Base-by-base conservation (phyloP, 352 stramenopile species). In the Achlya hypogyna region DNA sequence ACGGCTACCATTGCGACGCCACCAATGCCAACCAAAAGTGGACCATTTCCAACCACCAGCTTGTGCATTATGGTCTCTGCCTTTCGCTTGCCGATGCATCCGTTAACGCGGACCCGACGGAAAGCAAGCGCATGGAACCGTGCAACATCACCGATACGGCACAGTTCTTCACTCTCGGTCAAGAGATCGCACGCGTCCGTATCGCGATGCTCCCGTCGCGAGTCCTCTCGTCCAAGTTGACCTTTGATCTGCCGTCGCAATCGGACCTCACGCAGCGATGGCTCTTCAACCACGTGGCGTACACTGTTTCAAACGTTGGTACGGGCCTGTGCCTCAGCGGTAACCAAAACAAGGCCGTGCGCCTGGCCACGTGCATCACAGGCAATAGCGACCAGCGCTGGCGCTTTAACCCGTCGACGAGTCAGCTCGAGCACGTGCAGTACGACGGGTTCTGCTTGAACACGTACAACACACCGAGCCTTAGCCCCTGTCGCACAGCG, bases 261-360 rank as follows among this genome's bases (percentile, higher is more conserved):
- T n/a, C 10, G 25, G 49, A 56, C 31, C 16, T 16, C 12, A 27
- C 49, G 25, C 49, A 56, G 31, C 49, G 16, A 10, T 56, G 49
- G 49, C 49, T 56, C 2, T 31, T 56, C 49, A 35, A 56, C 31
- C 49, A 56, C 31, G 10, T 56, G 12, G 25, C 16, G 12, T 56
- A 56, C 49, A 56, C 49, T 10, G 31, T 56, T n/a, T 27, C 25
- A 20, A 56, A 56, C 31, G 12, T 83, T 69, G 78, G 79, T 65
- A 86, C 71, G 40, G 79, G 87, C 60, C 79, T 77, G 9, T 91
- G 82, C 38, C 69, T 91, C 6, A 78, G 87, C 53, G 80, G 78
- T 9, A 86, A 82, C 65, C 68, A 90, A 53, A 31, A 22, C 1
- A 75, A 65, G 70, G 68, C 69, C 22, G 82, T 88, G 22, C 79